Percentiles rank a stretch among this genome's conserved stretches.
These are phyloP conservation scores for Gossypium sturtianum DNA, from an alignment of 345 rosid genomes.

Conservation along the genomic window DNA sequence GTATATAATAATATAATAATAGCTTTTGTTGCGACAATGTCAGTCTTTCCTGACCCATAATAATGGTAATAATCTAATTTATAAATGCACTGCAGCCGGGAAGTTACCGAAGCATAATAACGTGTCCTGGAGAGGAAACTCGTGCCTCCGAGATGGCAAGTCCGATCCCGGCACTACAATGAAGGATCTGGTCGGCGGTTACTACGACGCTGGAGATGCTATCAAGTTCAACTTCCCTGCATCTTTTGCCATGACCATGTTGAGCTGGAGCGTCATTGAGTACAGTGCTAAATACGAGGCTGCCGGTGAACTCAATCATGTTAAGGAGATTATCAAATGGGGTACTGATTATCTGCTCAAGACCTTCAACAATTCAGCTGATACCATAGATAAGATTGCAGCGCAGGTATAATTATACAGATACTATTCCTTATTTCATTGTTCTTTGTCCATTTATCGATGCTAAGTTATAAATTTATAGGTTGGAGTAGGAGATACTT, in stretches of 20 bases:
- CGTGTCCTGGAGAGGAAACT: conserved; percentile 90
- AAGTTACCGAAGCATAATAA: conserved; percentile 84
- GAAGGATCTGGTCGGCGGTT: conserved; percentile 83
- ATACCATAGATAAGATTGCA: conserved; percentile 49
- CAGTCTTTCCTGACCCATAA: neutral
- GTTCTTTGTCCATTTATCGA: neutral
- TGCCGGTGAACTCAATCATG: conserved; percentile 84
- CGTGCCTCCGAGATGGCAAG: conserved; percentile 77
- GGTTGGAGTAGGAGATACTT: conserved; percentile 89
- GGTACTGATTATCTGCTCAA: conserved; percentile 90
- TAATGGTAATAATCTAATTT: neutral
- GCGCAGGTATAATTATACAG: conserved; percentile 44
- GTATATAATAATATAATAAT: neutral
- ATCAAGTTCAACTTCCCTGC: conserved; percentile 87
- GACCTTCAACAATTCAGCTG: conserved; percentile 79
- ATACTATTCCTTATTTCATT: neutral
- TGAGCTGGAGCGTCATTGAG: conserved; percentile 98
- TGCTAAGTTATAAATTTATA: conserved; percentile 17
- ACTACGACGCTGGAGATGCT: conserved; percentile 93
- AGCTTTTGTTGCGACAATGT: neutral
- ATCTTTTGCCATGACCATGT: conserved; percentile 92
- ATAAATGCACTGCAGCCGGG: conserved; percentile 53
- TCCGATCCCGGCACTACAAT: conserved; percentile 37
- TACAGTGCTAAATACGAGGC: conserved; percentile 91
- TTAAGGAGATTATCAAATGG: conserved; percentile 89